Percentiles rank a stretch among this genome's conserved stretches.
phyloP scores from a whole-genome alignment of 768 basidiomycete species.

The Kwoniella sp. region DNA sequence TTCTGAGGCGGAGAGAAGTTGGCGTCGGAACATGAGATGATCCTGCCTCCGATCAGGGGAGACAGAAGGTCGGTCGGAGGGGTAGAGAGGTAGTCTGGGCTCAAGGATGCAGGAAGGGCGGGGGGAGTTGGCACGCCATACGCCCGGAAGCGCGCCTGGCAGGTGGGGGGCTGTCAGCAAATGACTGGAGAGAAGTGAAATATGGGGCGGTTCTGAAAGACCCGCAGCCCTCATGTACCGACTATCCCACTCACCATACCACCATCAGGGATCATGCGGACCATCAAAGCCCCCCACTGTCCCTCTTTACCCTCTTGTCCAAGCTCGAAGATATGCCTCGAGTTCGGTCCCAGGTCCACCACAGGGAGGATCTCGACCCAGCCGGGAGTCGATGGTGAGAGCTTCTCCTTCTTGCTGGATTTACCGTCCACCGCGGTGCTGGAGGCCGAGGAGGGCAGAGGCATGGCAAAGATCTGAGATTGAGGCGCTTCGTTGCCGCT shows the following conservation, averaged over 20 bases:
- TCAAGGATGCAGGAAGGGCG: slow-evolving; percentile 11
- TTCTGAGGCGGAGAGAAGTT: slow-evolving; percentile 92
- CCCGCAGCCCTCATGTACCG: too few relatives aligned
- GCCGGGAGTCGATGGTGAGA: slow-evolving; percentile 17
- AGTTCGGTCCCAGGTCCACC: slow-evolving; percentile 71
- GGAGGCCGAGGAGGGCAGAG: neutral
- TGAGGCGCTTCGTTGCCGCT: slow-evolving; percentile 70
- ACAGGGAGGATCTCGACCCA: slow-evolving; percentile 78
- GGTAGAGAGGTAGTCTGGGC: slow-evolving; percentile 3
- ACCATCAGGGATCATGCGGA: slow-evolving; percentile 95
- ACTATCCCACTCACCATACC: slow-evolving; percentile 90
- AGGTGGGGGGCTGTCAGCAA: too few relatives aligned
- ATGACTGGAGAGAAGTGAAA: too few relatives aligned
- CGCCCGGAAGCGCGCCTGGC: slow-evolving; percentile 82
- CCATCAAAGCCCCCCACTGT: slow-evolving; percentile 57
- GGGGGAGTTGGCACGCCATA: slow-evolving; percentile 59
- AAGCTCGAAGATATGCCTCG: slow-evolving; percentile 83
- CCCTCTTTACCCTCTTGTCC: slow-evolving; percentile 51
- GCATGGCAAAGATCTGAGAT: slow-evolving; percentile 63
- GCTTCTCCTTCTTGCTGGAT: slow-evolving; percentile 39
- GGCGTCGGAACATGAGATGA: slow-evolving; percentile 82
- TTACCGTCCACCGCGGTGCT: neutral
- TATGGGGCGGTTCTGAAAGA: too few relatives aligned
- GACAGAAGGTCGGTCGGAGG: slow-evolving; percentile 75
- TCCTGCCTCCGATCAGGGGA: slow-evolving; percentile 81